Evolutionary conservation across 2,329 filamentous ascomycete species (phyloP).

Genomic region (Canariomyces notabilis): DNA sequence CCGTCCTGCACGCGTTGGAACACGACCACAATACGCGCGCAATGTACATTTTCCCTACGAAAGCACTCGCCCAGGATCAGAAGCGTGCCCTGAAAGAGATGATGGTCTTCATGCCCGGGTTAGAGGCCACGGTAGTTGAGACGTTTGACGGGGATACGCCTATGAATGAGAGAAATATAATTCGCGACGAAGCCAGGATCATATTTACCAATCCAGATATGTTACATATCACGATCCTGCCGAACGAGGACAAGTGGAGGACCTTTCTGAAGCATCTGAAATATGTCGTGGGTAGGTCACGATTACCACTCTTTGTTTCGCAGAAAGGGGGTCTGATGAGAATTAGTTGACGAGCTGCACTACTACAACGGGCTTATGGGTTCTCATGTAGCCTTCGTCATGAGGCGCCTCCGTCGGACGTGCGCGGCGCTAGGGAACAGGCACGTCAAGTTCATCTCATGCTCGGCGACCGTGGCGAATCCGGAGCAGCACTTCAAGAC

Average conservation of each 20-base stretch:
- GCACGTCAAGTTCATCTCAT: constrained; percentile 84
- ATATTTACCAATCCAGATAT: constrained; percentile 99
- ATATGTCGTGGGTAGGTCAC: constrained; percentile 65
- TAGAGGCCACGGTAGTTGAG: constrained; percentile 75
- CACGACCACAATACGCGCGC: constrained; percentile 70
- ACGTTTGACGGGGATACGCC: constrained; percentile 95
- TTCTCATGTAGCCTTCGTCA: constrained; percentile 89
- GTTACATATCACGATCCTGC: constrained; percentile 89
- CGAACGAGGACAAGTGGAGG: constrained; percentile 86
- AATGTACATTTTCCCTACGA: constrained; percentile 98
- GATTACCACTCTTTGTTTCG: background rate
- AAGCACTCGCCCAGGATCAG: constrained; percentile 93
- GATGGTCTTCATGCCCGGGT: constrained; percentile 69
- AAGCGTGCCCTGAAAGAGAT: constrained; percentile 81
- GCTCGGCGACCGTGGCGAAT: constrained; percentile 93
- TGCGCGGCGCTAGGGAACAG: constrained; percentile 87
- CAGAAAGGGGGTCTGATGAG: background rate
- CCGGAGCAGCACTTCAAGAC: constrained; percentile 86
- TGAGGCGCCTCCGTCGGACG: constrained; percentile 80
- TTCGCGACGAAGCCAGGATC: constrained; percentile 83
- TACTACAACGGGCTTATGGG: constrained; percentile 96
- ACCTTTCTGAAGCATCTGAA: constrained; percentile 82
- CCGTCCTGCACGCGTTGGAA: constrained; percentile 83
- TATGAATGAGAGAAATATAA: constrained; percentile 68
- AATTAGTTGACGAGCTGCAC: constrained; percentile 74